Conservation (phyloP, 2,329 filamentous ascomycete genomes). For the Botrytis fragariae region DNA sequence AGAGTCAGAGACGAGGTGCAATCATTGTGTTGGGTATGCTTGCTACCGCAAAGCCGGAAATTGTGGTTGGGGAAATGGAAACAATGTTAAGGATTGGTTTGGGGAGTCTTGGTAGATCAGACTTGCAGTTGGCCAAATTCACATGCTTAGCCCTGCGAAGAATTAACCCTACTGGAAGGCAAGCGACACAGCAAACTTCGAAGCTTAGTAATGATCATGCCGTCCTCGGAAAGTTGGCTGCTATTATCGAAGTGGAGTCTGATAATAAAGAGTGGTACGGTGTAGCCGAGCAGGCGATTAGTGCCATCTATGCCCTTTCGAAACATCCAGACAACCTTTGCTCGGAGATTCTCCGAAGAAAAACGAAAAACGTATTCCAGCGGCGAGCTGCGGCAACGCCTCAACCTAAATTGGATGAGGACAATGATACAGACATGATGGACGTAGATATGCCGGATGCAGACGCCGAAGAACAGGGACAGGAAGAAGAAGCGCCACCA, state of each 20-base stretch:
- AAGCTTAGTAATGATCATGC: slow-evolving; percentile 91
- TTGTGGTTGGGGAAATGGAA: slow-evolving; percentile 93
- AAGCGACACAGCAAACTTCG: slow-evolving; percentile 65
- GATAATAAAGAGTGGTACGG: slow-evolving; percentile 96
- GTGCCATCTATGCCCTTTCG: slow-evolving; percentile 89
- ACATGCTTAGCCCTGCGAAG: slow-evolving; percentile 90
- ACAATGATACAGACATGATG: slow-evolving; percentile 36
- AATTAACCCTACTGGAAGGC: slow-evolving; percentile 82
- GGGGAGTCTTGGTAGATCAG: slow-evolving; percentile 72
- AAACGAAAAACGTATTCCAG: slow-evolving; percentile 77
- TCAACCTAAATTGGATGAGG: not conserved
- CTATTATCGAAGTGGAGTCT: slow-evolving; percentile 80
- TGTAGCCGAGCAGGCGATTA: slow-evolving; percentile 92
- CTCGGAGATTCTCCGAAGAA: slow-evolving; percentile 83
- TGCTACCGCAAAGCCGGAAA: slow-evolving; percentile 85
- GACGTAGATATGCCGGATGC: slow-evolving; percentile 23
- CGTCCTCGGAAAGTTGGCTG: slow-evolving; percentile 74
- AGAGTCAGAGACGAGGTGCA: slow-evolving; percentile 82
- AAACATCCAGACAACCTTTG: slow-evolving; percentile 93
- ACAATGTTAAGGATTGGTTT: slow-evolving; percentile 89
- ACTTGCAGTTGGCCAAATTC: slow-evolving; percentile 88
- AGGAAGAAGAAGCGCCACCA: slow-evolving; percentile 27
- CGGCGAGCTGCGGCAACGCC: slow-evolving; percentile 29
- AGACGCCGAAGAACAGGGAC: slow-evolving; percentile 30
- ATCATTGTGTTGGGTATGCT: slow-evolving; percentile 98